Evolutionary conservation across 805 yeast genomes (phyloP).

Genomic region (Ogataea corticis): DNA sequence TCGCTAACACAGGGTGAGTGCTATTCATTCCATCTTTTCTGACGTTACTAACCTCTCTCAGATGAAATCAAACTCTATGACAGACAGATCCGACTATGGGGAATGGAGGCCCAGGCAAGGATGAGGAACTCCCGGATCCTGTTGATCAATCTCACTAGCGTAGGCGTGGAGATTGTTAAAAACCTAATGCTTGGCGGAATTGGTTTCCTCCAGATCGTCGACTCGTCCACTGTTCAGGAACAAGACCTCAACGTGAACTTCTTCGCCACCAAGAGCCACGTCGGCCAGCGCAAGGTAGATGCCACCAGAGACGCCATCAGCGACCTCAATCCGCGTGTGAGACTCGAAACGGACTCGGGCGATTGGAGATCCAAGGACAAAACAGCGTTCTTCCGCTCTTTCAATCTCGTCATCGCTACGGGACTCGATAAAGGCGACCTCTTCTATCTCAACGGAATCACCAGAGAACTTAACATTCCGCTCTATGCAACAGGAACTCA

Average conservation of each 20-base stretch:
- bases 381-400: conserved; percentile 46
- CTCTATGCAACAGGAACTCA: conserved; percentile 67
- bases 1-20: conserved; percentile 19
- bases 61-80: conserved; percentile 93
- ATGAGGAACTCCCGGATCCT: conserved; percentile 73
- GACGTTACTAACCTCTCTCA: conserved; percentile 12
- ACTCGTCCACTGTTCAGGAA: conserved; percentile 51
- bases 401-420: conserved; percentile 75
- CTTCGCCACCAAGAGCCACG: conserved; percentile 55
- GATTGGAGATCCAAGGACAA: conserved; percentile 28
- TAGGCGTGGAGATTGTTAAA: conserved; percentile 81
- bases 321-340: conserved; percentile 81
- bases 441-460: conserved; percentile 48
- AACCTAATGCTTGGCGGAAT: conserved; percentile 87
- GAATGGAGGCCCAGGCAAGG: conserved; percentile 82
- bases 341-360: conserved; percentile 44
- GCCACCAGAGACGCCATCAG: conserved; percentile 56
- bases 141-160: conserved; percentile 69
- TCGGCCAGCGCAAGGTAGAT: conserved; percentile 58
- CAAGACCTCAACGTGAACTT: conserved; percentile 76
- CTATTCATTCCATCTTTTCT: background rate
- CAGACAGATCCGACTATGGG: conserved; percentile 95
- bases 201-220: conserved; percentile 73
- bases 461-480: conserved; percentile 61
- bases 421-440: conserved; percentile 51